Evolutionary conservation across 148 eudicot genomes (phyloP), one percentile per base, ranked within the genome.

Genomic region (Rhododendron henanense): DNA sequence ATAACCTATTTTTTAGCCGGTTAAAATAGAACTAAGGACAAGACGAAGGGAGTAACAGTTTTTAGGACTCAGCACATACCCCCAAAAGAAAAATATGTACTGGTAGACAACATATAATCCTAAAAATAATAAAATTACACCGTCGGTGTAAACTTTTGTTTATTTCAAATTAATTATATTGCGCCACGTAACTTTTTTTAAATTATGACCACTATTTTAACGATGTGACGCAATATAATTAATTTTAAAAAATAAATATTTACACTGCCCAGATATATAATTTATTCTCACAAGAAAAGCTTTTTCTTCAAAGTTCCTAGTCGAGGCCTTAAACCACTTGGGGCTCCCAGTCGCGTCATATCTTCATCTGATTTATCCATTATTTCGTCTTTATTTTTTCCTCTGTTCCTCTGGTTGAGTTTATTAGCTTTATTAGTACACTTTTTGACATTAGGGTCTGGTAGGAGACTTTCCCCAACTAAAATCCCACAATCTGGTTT

Each of bases 391-490:
- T 69, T 18, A 44, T 71, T 71, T 31, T 19, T 67, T 14, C 31
- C 28, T 31, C 39, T 13, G 39, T 71, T 81, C 19, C 79, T 50
- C 51, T 83, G 3, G 37, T 81, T 50, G 47, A 86, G 74, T 57
- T 61, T 33, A 88, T 89, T 53, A 84, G 79, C 82, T 86, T 85
- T 88, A 86, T 41, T 41, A 48, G 51, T 41, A 59, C 74, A 41
- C 84, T 39, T 53, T 87, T 91, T 88, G 91, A 90, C 86, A 88
- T 82, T 76, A 28, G 78, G 86, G 53, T 83, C 89, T 85, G 59
- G 65, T 61, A 23, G 82, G 67, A 69, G 86, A 85, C 92, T 90
- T 90, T 88, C 79, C 79, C 87, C 88, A 84, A 82, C 86, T 39
- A 88, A 84, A 82, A 79, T 80, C 84, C 84, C 85, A 81, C 79